phyloP scores from a whole-genome alignment of 192 early-diverging fungal genomes.

The Coemansia sp. region DNA sequence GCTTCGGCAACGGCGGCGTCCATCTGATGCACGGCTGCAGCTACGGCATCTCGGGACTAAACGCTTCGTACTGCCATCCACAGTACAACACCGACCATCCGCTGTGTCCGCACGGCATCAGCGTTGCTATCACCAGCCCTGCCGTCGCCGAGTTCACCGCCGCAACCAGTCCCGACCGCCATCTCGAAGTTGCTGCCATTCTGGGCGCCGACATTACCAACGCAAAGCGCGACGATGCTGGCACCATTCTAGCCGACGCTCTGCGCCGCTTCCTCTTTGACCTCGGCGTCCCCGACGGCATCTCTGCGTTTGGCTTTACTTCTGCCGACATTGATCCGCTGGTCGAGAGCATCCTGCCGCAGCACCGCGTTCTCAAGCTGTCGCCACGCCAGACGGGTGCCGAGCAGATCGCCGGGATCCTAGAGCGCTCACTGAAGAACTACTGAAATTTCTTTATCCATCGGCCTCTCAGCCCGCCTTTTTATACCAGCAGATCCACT shows the following conservation, averaged over 20 bases:
- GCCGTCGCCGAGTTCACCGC: constrained; percentile 87
- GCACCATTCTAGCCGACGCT: constrained; percentile 72
- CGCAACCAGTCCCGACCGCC: constrained; percentile 78
- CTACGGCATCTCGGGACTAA: constrained; percentile 85
- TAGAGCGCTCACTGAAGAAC: constrained; percentile 52
- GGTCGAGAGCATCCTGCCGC: constrained; percentile 85
- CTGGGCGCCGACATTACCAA: constrained; percentile 71
- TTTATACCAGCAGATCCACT: no score
- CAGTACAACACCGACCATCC: constrained; percentile 76
- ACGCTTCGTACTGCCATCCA: constrained; percentile 78
- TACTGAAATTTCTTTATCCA: constrained; percentile 9
- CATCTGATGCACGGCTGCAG: constrained; percentile 84
- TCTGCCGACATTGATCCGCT: constrained; percentile 67
- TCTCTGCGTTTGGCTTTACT: constrained; percentile 74
- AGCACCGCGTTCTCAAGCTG: constrained; percentile 89
- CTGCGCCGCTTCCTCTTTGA: constrained; percentile 73
- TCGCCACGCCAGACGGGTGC: constrained; percentile 63
- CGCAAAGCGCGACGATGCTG: constrained; percentile 70
- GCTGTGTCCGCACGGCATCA: constrained; percentile 78
- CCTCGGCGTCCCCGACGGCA: constrained; percentile 81
- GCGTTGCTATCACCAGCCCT: constrained; percentile 88
- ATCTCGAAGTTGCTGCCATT: constrained; percentile 75
- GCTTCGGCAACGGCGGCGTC: constrained; percentile 87
- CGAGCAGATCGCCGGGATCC: constrained; percentile 44
- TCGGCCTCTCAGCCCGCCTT: no score